Evolutionary conservation across 2,329 filamentous ascomycete genomes (phyloP).

Genomic region (Saccharata proteae): DNA sequence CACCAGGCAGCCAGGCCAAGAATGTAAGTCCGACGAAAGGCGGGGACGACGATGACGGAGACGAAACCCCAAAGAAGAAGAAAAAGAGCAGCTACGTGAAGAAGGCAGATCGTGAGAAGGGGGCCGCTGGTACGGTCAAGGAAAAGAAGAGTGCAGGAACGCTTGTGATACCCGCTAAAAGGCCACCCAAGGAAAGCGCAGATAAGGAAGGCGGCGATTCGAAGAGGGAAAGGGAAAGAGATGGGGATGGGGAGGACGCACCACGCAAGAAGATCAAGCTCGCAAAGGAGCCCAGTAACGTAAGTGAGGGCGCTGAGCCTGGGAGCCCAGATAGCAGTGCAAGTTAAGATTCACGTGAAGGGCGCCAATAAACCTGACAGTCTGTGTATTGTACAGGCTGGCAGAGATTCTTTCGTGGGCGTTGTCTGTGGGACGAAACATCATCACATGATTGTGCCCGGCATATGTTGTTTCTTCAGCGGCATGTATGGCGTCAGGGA

Average conservation of each 20-base stretch:
- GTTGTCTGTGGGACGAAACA: too few relatives aligned
- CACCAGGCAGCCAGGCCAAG: slow-evolving; percentile 21
- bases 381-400: too few relatives aligned
- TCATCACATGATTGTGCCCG: too few relatives aligned
- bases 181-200: slow-evolving; percentile 7
- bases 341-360: too few relatives aligned
- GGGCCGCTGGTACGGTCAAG: slow-evolving; percentile 11
- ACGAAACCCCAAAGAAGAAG: slow-evolving; percentile 35
- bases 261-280: slow-evolving; percentile 28
- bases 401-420: too few relatives aligned
- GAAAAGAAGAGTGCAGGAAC: slow-evolving; percentile 1
- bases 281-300: slow-evolving; percentile 5
- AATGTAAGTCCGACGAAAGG: slow-evolving; percentile 19
- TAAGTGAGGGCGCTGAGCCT: background rate
- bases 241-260: slow-evolving; percentile 15
- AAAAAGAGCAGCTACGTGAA: slow-evolving; percentile 34
- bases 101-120: slow-evolving; percentile 25
- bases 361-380: too few relatives aligned
- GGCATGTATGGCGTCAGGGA: too few relatives aligned
- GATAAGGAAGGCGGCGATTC: background rate
- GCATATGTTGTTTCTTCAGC: too few relatives aligned
- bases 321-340: too few relatives aligned
- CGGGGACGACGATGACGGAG: slow-evolving; percentile 30
- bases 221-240: slow-evolving; percentile 21
- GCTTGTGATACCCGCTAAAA: slow-evolving; percentile 1